Evolutionary conservation across 140 eudicot species (phyloP), one percentile per base, ranked within the genome.

Genomic region (Flaveria floridana): DNA sequence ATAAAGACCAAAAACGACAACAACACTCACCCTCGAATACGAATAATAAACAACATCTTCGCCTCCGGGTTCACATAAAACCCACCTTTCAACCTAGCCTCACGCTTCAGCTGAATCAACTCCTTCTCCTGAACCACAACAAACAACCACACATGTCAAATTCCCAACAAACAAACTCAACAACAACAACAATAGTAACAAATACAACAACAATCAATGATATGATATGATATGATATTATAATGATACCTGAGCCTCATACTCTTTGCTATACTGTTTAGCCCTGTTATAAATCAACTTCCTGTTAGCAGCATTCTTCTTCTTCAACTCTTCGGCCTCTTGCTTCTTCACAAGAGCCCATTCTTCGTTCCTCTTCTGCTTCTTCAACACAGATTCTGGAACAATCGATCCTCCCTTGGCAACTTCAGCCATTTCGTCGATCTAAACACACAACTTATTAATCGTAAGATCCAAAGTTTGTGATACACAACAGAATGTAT

Each of bases 351-450:
- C 88, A 76, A 85, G 66, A n/a, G 82, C 85, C 95, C 95, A 88
- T 68, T 88, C 95, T 73, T 88, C 95, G 21, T 42, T 83, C 73
- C 95, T 88, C 79, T 88, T 88, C 69, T 85, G 90, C 74, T 88
- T 88, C 88, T 88, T 88, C 88, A 88, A 69, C 1, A 83, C 85
- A 2, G 90, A 85, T 80, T 88, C 90, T 8, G 91, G 95, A 47
- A 61, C 77, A 73, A 59, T 8, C 13, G 55, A 26, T 72, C 68
- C 76, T 55, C 19, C 68, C 20, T 19, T 72, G 53, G 51, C 76
- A 71, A 53, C 53, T 57, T 72, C 68, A 73, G 57, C 69, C 77
- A 73, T 73, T 73, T 57, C 23, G 59, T 73, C 58, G n/a, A 57
- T 58, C 77, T 73, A 39, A 39, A 34, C 11, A 64, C 48, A n/a